Evolutionary conservation across 257 asterid genomes (phyloP), one percentile per base, ranked within the genome.

Genomic region (Pogostemon cablin): DNA sequence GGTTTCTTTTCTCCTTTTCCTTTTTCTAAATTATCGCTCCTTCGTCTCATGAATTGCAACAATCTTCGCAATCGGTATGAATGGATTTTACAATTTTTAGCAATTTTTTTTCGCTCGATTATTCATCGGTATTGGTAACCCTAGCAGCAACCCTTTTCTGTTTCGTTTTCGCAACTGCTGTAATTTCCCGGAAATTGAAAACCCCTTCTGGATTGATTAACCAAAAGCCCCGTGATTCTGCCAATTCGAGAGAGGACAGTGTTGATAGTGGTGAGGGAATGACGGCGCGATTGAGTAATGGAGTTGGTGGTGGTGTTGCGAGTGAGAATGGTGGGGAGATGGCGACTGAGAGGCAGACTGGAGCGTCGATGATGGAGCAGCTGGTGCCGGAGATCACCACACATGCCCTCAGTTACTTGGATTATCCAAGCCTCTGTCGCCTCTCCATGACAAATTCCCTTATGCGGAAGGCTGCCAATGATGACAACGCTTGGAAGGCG

Each of bases 301-400:
- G 32, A 25, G 32, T 25, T 62, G 69, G 52, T 50, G 63, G 68
- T 64, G 47, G 72, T 68, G 72, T 75, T 63, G 61, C 63, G 59
- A 57, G 67, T 62, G 82, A 81, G 77, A 74, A 69, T 17, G 79
- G 78, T 55, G 84, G 77, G 60, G 90, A 82, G 76, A 84, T 67
- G 76, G 73, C 80, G 62, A 76, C 65, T 68, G 97, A 91, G 75
- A 85, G 84, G 84, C 92, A 79, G 79, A 80, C 90, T 0, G 98
- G 95, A 60, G 92, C 92, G 12, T 92, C 99, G 67, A 95, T 95
- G 98, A 95, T 95, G 97, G 99, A 95, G 84, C 98, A 90, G 76
- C 67, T 95, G 83, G 97, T 95, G 79, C 99, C 99, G 76, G 99
- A 95, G 89, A 92, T 95, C 83, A 92, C 96, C 3, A 88, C 98